Evolutionary conservation across 192 early-diverging fungal genomes (phyloP), one percentile per base, ranked within the genome.

Genomic region (Coemansia reversa): DNA sequence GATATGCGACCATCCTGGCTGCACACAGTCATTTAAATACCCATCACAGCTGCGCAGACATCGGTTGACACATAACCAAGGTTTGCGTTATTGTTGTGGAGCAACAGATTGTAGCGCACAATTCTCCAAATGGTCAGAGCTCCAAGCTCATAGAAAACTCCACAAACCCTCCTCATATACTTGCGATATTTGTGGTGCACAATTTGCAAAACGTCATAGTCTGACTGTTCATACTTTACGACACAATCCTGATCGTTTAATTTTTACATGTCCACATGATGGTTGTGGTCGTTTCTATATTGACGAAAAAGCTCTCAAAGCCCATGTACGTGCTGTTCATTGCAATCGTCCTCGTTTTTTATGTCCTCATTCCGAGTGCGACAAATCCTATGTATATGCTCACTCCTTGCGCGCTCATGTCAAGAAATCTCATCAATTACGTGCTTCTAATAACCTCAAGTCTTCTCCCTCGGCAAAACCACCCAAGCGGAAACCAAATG

Each of bases 91-190:
- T 51, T 53, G 61, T 7, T 85, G 84, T 47, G 70, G n/a, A 1
- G 50, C 60, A 2, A 23, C 33, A 0, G 47, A 19, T 0, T 85
- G 84, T 47, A 11, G 18, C 0, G 49, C 33, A 25, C 18, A 42
- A 22, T 85, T 85, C 58, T 22, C 69, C 7, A 81, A 78, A 42
- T 83, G 81, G 80, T 75, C 74, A 4, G 63, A 75, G 47, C 71
- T 85, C 25, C 81, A 81, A 50, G 54, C 69, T 0, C 84, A 85
- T 51, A 56, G 74, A 14, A 56, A 60, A n/a, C 20, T 49, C 4
- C 77, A 83, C 48, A 66, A 60, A 28, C 49, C 66, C 7, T 30
- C 65, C 12, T 5, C 60, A 48, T 50, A 70, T 22, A 24, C 27
- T 7, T 80, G 77, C 55, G 30, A 60, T n/a, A 4, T 63, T 4